Base-by-base conservation (phyloP, 768 basidiomycete species). In the Coprinopsis cinerea region DNA sequence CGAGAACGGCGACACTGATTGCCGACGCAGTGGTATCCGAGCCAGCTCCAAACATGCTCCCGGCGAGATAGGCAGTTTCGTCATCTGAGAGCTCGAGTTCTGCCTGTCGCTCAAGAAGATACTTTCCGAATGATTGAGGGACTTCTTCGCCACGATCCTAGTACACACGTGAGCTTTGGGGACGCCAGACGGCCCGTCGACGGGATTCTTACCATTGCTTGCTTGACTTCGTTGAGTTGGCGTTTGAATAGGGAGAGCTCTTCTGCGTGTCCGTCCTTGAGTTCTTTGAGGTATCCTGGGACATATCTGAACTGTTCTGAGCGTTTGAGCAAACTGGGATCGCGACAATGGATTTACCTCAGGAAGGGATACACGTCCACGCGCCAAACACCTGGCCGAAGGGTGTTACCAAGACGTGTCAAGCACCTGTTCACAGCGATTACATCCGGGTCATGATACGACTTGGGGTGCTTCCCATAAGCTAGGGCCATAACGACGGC, bases 41-140 rank as follows among this genome's bases (percentile, higher is more conserved):
- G 13, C 83, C 83, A 27, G 82, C 82, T 22, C 83, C 83, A 52
- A 81, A 85, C 63, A 85, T 77, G 32, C 74, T 72, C 0, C 83
- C 83, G 0, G 78, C 77, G 22, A 85, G 73, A 59, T 84, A 85
- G 0, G 82, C 76, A 23, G 75, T 73, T 57, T 85, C 82, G 47
- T 76, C 67, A 47, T 78, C 68, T 2, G 79, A 73, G 9, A 83
- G 71, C 10, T 73, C 76, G 41, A 79, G 74, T 40, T 77, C 73
- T 1, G 59, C 50, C 56, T 83, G 79, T 15, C 74, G 74, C 53
- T 82, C 76, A 1, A 83, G 64, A 24, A 84, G 72, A 52, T 81
- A 78, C 58, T 72, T 75, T 0, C 73, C 78, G 56, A 85, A 85
- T 17, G 77, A 79, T 2, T 67, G 63, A 0, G 68, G 64, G 9